phyloP scores from a whole-genome alignment of 306 rosid species.

The Pueraria montana region DNA sequence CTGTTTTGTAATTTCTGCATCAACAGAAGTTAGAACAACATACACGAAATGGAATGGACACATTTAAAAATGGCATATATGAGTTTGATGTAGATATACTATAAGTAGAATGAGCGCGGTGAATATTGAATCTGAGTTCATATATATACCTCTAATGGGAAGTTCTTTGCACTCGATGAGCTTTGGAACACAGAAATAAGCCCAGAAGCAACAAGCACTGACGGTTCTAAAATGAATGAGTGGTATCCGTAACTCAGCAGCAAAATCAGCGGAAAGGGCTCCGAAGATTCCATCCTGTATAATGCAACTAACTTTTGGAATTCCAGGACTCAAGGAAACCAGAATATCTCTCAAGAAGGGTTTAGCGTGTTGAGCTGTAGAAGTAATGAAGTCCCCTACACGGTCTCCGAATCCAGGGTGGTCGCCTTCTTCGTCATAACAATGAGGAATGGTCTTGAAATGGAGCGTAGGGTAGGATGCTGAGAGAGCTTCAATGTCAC shows the following conservation, averaged over 20 bases:
- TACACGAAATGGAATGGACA: no score
- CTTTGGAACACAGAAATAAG: slow-evolving; percentile 48
- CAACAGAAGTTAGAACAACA: no score
- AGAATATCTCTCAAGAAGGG: slow-evolving; percentile 51
- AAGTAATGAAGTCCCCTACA: not conserved
- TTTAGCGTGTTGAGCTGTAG: slow-evolving; percentile 22
- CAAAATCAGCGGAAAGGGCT: slow-evolving; percentile 42
- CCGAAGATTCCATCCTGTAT: slow-evolving; percentile 59
- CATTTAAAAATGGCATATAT: no score
- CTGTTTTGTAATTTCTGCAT: no score
- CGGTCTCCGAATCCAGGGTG: slow-evolving; percentile 47
- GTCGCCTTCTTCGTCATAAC: slow-evolving; percentile 19
- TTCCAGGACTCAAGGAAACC: not conserved
- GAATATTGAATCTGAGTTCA: not conserved
- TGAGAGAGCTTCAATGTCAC: slow-evolving; percentile 40
- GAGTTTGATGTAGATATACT: no score
- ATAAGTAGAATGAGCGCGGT: not conserved
- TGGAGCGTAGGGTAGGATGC: slow-evolving; percentile 48
- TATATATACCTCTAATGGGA: slow-evolving; percentile 60
- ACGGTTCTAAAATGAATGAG: slow-evolving; percentile 55
- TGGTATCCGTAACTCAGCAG: slow-evolving; percentile 31
- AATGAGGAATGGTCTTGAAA: slow-evolving; percentile 57
- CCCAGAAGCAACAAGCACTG: slow-evolving; percentile 59
- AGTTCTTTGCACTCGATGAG: slow-evolving; percentile 51
- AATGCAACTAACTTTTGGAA: slow-evolving; percentile 48